phyloP scores from a whole-genome alignment of 305 asterid species.

The Fraxinus paxiana region DNA sequence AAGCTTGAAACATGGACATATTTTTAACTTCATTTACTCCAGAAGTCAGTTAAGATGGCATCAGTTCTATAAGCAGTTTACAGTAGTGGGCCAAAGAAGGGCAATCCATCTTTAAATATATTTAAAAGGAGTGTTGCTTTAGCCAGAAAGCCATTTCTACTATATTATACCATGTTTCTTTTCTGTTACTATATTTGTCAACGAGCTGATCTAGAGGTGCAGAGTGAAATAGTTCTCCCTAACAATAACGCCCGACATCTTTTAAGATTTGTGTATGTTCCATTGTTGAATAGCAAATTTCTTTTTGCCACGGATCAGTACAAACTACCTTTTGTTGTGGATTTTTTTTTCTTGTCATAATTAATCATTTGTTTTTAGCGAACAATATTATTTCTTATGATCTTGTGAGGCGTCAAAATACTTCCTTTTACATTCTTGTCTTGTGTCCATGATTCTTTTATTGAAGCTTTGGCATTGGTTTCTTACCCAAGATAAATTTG shows the following conservation, averaged over 20 bases:
- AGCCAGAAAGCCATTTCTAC: background rate
- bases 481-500: background rate
- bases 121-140: conserved; percentile 15
- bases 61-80: conserved; percentile 4
- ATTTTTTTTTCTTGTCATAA: background rate
- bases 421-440: background rate
- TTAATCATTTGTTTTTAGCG: background rate
- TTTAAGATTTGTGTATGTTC: background rate
- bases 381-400: background rate
- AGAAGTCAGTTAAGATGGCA: conserved; percentile 11
- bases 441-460: background rate
- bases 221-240: background rate
- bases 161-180: background rate
- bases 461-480: background rate
- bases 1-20: conserved; percentile 10
- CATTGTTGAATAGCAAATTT: background rate
- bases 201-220: background rate
- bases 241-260: background rate
- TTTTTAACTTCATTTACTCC: conserved; percentile 4
- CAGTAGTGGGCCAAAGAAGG: background rate
- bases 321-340: background rate
- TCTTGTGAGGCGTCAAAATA: background rate
- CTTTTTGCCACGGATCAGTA: background rate
- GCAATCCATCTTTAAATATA: background rate
- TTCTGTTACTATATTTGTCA: background rate